These are phyloP conservation scores for Ammopiptanthus mongolicus DNA, from an alignment of 306 rosid genomes.

Conservation along the genomic window DNA sequence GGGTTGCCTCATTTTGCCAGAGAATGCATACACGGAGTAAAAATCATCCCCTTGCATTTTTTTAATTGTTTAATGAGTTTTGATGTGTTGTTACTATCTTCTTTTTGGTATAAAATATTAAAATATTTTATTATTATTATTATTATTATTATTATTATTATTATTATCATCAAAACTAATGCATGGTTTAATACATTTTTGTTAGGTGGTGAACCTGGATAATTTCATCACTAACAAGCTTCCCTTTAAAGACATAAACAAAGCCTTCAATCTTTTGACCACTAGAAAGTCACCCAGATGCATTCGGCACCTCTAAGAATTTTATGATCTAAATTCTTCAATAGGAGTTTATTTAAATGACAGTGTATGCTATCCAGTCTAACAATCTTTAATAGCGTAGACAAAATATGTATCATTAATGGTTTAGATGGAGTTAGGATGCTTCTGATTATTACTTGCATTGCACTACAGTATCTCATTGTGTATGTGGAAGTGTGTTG, in stretches of 20 bases:
- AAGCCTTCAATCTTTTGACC: conserved; percentile 67
- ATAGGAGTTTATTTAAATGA: background rate
- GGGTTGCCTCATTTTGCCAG: no score
- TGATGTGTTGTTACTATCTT: no score
- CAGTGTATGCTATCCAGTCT: background rate
- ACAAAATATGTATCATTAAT: background rate
- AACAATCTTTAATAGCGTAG: background rate
- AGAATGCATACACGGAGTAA: no score
- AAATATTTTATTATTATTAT: no score
- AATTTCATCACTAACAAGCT: conserved; percentile 75
- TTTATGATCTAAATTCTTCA: background rate
- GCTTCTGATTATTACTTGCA: background rate
- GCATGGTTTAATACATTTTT: background rate
- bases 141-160: no score
- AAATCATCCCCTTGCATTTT: no score
- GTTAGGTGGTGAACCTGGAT: conserved; percentile 60
- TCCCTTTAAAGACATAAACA: conserved; percentile 67
- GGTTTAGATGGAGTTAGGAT: background rate
- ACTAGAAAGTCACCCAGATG: conserved; percentile 73
- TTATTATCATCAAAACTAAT: background rate
- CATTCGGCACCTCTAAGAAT: conserved; percentile 40
- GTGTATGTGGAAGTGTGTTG: background rate
- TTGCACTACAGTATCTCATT: background rate
- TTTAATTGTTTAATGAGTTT: no score
- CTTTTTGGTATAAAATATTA: no score